Conservation (phyloP, 352 stramenopile genomes). For the Phytophthora citricola region DNA sequence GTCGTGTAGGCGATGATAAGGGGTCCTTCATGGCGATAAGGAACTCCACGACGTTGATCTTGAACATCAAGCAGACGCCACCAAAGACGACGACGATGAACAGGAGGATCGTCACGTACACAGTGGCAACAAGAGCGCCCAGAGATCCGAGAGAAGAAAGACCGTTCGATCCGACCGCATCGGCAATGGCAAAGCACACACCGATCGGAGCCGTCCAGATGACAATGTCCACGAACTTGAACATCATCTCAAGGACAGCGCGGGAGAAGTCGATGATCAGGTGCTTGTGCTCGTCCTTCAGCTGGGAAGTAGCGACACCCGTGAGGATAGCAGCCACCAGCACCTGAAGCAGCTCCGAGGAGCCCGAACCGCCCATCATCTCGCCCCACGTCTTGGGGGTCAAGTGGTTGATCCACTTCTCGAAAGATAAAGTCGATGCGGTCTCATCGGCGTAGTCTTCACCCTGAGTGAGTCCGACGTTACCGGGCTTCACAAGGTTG, state of each 20-base stretch:
- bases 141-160: constrained; percentile 46
- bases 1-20: constrained; percentile 71
- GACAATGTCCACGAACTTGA: constrained; percentile 73
- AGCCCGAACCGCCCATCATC: constrained; percentile 45
- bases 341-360: constrained; percentile 66
- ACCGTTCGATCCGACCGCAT: constrained; percentile 60
- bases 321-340: constrained; percentile 56
- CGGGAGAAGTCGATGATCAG: constrained; percentile 50
- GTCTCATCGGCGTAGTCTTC: constrained; percentile 23
- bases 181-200: constrained; percentile 65
- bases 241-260: constrained; percentile 71
- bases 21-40: constrained; percentile 54
- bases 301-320: constrained; percentile 44
- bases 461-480: constrained; percentile 42
- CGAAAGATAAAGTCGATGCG: constrained; percentile 45
- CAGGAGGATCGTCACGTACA: constrained; percentile 56
- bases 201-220: constrained; percentile 67
- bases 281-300: constrained; percentile 44
- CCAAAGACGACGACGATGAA: constrained; percentile 63
- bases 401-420: constrained; percentile 64
- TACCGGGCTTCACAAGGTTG: constrained; percentile 64
- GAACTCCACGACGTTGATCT: constrained; percentile 56
- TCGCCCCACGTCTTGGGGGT: constrained; percentile 49
- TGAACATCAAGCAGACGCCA: constrained; percentile 48
- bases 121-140: constrained; percentile 46